Evolutionary conservation across 345 rosid species (phyloP), one percentile per base, ranked within the genome.

Genomic region (Sisymbrium altissimum): DNA sequence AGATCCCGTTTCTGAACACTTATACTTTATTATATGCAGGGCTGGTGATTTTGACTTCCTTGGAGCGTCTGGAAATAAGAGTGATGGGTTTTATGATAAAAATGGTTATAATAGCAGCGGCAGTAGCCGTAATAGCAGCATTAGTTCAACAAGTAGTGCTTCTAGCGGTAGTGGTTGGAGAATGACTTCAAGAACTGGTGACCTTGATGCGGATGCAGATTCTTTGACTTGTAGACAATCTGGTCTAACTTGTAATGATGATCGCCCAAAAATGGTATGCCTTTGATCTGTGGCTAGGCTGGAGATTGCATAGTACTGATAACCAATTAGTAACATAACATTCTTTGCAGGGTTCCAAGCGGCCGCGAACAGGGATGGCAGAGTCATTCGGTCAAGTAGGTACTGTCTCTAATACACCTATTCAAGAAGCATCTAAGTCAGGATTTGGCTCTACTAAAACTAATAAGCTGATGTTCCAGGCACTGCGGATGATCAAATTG

Each of bases 161-260:
- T 96, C 98, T 41, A 87, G 93, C 66, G 97, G 90, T 65, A 92
- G 96, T 84, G 97, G 90, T 68, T 80, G 81, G 81, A 85, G 79
- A 75, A 85, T 88, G 85, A 81, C 82, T 68, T 75, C 85, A 32
- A 89, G 82, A 82, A 77, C 82, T 77, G 93, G 90, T 57, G 99
- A 96, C 73, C 96, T 90, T 52, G 99, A 92, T 48, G 97, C 99
- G 27, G 99, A 96, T 87, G 99, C 96, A 66, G 99, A 96, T 89
- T 96, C 99, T 52, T 77, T 90, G 57, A 83, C 93, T n/a, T 90
- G 97, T 66, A 87, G 89, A 78, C 96, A 89, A 75, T 89, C 98
- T 45, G 96, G 91, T 79, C 80, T 92, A 81, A 83, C 98, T 63
- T 80, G 89, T 73, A 86, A 81, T 77, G 88, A 86, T 84, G 98